Base-by-base conservation (phyloP, 176 grass and related monocot species). In the Coix lacrymajobi region DNA sequence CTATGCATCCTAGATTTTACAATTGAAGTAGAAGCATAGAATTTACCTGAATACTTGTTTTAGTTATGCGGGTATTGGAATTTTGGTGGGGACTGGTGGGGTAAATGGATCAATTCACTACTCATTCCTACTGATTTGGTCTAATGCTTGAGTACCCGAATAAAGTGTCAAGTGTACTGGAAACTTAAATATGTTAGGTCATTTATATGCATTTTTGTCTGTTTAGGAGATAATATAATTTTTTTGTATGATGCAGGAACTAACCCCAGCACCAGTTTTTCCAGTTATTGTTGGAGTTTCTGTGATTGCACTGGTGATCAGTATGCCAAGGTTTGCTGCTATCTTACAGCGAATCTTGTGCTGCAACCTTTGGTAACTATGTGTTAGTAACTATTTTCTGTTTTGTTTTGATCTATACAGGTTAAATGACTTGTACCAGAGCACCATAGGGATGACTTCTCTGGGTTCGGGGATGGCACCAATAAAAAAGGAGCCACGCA, bases 371-470 rank as follows among this genome's bases (percentile, higher is more conserved):
- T 62, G 40, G 6, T 77, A 25, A 77, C 25, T 22, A 25, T 78
- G 52, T 36, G 63, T 31, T 38, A 49, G 24, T 44, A 70, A 79
- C 73, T 63, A 39, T 83, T 36, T 69, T 43, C 62, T 60, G 31
- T 69, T 41, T 81, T 79, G 54, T 83, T 57, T 61, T 80, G n/a
- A 77, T 83, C 37, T 64, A 24, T 69, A 33, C 86, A 99, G 97
- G 79, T 87, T 99, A 62, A 99, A 93, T 54, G 97, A 96, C 78
- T 83, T 96, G 79, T 99, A 99, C 82, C 91, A 90, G 54, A 85
- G 83, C 15, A 54, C 91, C 40, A 83, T 94, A 29, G 91, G 89
- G 75, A 90, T 89, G 83, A 72, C 87, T 62, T 82, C 88, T 32
- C 29, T 86, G 66, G 75, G 88, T 77, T 94, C 93, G 72, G 90